A percentile compares a stretch with the other conserved stretches of the same genome.
Conservation (phyloP, 257 asterid genomes). For the Capsicum baccatum region DNA sequence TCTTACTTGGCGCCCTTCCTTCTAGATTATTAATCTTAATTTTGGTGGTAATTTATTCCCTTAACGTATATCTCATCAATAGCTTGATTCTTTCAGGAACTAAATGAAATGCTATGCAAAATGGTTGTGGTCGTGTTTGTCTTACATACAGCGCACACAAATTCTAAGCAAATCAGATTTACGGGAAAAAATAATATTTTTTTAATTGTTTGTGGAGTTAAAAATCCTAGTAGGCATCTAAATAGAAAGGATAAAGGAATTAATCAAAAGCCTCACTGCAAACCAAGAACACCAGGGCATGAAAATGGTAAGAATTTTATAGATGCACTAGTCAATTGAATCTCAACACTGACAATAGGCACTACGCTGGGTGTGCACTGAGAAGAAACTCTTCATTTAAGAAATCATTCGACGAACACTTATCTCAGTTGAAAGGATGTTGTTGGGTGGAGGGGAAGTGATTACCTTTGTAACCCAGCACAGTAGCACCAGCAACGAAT, state of each 20-base stretch:
- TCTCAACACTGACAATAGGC: not conserved
- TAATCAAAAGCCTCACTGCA: not conserved
- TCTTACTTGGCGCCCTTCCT: no score
- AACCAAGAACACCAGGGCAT: not conserved
- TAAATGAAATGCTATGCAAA: not conserved
- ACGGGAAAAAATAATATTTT: not conserved
- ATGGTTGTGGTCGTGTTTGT: not conserved
- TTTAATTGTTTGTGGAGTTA: not conserved
- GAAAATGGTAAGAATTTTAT: not conserved
- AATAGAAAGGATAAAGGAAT: not conserved
- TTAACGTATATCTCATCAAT: no score
- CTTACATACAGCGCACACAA: not conserved
- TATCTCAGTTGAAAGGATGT: slow-evolving; percentile 2
- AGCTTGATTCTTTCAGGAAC: not conserved
- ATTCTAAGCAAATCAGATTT: not conserved
- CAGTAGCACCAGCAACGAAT: slow-evolving; percentile 87
- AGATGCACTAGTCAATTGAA: not conserved
- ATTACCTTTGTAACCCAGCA: slow-evolving; percentile 87
- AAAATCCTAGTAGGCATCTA: not conserved
- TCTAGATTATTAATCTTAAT: no score
- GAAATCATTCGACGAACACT: slow-evolving; percentile 1
- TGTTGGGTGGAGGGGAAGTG: not conserved
- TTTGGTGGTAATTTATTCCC: no score
- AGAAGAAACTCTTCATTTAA: not conserved
- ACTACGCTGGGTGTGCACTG: slow-evolving; percentile 5